Evolutionary conservation across 2,329 filamentous ascomycete species (phyloP).

Genomic region (Purpureocillium lavendulum): DNA sequence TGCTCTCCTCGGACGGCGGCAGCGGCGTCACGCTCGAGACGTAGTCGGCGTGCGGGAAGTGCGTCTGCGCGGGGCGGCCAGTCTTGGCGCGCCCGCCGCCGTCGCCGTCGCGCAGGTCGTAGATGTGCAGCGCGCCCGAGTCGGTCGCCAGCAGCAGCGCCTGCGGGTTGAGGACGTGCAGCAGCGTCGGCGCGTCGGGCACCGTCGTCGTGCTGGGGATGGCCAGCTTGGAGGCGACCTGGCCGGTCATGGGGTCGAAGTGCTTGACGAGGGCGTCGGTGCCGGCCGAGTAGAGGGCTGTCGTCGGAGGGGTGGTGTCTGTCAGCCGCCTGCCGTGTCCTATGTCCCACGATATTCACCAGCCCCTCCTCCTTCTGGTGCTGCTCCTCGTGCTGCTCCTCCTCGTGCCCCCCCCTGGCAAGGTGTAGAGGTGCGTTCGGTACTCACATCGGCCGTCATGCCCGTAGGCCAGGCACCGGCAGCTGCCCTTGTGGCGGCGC

Average conservation of each 20-base stretch:
- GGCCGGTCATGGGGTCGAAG: conserved; percentile 49
- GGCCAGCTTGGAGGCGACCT: conserved; percentile 73
- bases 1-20: conserved; percentile 70
- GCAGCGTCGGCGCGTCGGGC: conserved; percentile 67
- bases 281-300: conserved; percentile 56
- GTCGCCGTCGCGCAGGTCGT: conserved; percentile 63
- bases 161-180: conserved; percentile 80
- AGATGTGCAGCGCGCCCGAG: conserved; percentile 79
- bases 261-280: conserved; percentile 50
- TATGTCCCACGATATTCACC: too few species aligned
- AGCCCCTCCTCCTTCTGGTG: too few species aligned
- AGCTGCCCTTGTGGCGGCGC: conserved; percentile 87
- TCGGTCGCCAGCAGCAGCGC: conserved; percentile 85
- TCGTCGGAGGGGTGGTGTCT: too few species aligned
- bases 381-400: too few species aligned
- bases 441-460: conserved; percentile 65
- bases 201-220: conserved; percentile 52
- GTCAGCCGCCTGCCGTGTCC: too few species aligned
- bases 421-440: too few species aligned
- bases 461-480: conserved; percentile 70
- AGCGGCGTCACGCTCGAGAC: conserved; percentile 81
- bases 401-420: too few species aligned
- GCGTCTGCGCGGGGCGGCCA: conserved; percentile 65
- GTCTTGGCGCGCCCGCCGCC: conserved; percentile 11
- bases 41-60: conserved; percentile 86